Evolutionary conservation across 352 stramenopile genomes (phyloP).

Genomic region (Pseudoperonospora humuli): DNA sequence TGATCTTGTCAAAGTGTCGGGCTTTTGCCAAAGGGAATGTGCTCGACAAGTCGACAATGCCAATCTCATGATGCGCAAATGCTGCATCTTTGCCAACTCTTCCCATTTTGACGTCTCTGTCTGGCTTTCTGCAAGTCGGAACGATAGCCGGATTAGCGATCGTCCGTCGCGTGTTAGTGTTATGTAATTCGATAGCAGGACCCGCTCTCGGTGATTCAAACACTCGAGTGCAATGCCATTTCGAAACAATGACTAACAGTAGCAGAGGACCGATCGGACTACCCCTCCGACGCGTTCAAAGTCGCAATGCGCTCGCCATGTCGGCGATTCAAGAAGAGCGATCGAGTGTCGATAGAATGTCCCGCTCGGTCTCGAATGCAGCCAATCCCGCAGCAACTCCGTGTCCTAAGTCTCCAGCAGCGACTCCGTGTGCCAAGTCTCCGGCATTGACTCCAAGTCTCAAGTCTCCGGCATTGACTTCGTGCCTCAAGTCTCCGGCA

Average conservation of each 20-base stretch:
- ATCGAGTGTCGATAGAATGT: slow-evolving; percentile 5
- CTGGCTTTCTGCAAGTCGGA: slow-evolving; percentile 24
- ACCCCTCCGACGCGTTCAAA: slow-evolving; percentile 13
- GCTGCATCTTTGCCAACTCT: no score
- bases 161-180: slow-evolving; percentile 1
- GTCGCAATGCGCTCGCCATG: slow-evolving; percentile 26
- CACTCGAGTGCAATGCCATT: slow-evolving; percentile 7
- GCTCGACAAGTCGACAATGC: no score
- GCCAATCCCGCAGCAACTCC: neutral
- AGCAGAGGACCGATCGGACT: slow-evolving; percentile 24
- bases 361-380: neutral
- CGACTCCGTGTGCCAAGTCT: slow-evolving; percentile 11
- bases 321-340: slow-evolving; percentile 26
- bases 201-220: slow-evolving; percentile 11
- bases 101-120: slow-evolving; percentile 10
- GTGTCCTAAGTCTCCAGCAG: no score
- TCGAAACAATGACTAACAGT: slow-evolving; percentile 15
- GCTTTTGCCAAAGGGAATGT: no score
- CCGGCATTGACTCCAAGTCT: no score
- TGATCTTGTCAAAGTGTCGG: no score
- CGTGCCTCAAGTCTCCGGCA: no score
- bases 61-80: no score
- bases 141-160: slow-evolving; percentile 17
- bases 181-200: neutral
- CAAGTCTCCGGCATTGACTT: no score